These are phyloP conservation scores for Vitis hybrid DNA, from an alignment of 177 flowering plant genomes.

Conservation along the genomic window DNA sequence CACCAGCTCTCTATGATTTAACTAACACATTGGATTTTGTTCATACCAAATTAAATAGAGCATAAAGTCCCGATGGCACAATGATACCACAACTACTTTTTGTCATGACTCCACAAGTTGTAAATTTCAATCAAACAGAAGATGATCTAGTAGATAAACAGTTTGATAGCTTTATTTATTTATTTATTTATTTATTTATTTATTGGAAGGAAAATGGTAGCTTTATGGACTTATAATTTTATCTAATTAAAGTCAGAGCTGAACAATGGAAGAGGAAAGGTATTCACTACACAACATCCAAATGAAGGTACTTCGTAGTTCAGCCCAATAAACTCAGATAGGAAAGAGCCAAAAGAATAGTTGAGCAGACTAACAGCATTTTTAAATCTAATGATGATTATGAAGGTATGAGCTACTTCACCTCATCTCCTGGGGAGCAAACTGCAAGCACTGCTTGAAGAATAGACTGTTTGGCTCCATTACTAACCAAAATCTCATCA, in stretches of 20 bases:
- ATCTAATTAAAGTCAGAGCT: not conserved
- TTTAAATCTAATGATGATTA: not conserved
- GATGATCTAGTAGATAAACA: not conserved
- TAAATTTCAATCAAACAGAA: not conserved
- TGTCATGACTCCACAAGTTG: no score
- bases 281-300: not conserved
- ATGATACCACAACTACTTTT: no score
- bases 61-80: no score
- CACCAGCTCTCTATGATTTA: no score
- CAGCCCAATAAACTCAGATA: not conserved
- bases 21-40: no score
- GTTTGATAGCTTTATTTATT: not conserved
- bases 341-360: not conserved
- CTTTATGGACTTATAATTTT: not conserved
- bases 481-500: constrained; percentile 87
- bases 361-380: not conserved
- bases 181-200: not conserved
- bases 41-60: no score
- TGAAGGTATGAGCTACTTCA: constrained; percentile 15
- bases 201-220: not conserved
- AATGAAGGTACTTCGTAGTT: not conserved
- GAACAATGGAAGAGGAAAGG: not conserved
- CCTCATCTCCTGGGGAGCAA: constrained; percentile 99
- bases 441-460: constrained; percentile 85
- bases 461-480: constrained; percentile 92